Evolutionary conservation across 2,329 filamentous ascomycete species (phyloP).

Genomic region (Claviceps sp.): DNA sequence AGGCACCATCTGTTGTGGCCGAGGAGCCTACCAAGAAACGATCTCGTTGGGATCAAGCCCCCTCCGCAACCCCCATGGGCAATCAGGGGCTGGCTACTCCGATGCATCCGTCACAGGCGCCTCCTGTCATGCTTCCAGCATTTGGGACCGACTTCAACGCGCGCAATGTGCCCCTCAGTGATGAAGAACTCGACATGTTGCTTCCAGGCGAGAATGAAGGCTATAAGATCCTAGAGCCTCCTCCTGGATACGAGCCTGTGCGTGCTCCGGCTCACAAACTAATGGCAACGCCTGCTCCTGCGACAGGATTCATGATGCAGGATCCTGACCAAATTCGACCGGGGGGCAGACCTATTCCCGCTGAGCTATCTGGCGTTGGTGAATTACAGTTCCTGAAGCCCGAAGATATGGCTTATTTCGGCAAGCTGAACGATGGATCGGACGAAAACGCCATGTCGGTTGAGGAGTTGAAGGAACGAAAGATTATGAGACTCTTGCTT

Average conservation of each 20-base stretch:
- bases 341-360: slow-evolving; percentile 81
- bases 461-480: slow-evolving; percentile 91
- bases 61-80: slow-evolving; percentile 63
- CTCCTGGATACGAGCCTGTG: slow-evolving; percentile 80
- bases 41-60: slow-evolving; percentile 87
- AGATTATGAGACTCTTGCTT: slow-evolving; percentile 91
- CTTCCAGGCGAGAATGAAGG: slow-evolving; percentile 79
- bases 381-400: slow-evolving; percentile 97
- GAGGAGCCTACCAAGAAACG: slow-evolving; percentile 56
- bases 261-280: slow-evolving; percentile 64
- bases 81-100: slow-evolving; percentile 65
- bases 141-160: slow-evolving; percentile 67
- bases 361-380: slow-evolving; percentile 89
- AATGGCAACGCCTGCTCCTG: slow-evolving; percentile 58
- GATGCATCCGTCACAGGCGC: slow-evolving; percentile 54
- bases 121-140: slow-evolving; percentile 33
- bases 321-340: slow-evolving; percentile 74
- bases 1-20: slow-evolving; percentile 49
- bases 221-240: slow-evolving; percentile 82
- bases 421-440: slow-evolving; percentile 86
- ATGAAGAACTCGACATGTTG: slow-evolving; percentile 88
- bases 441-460: slow-evolving; percentile 87
- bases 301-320: slow-evolving; percentile 92
- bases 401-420: slow-evolving; percentile 98
- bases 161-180: slow-evolving; percentile 71